Evolutionary conservation across 1,284 basidiomycete genomes (phyloP), one percentile per base, ranked within the genome.

Genomic region (Apiotrichum siamense): DNA sequence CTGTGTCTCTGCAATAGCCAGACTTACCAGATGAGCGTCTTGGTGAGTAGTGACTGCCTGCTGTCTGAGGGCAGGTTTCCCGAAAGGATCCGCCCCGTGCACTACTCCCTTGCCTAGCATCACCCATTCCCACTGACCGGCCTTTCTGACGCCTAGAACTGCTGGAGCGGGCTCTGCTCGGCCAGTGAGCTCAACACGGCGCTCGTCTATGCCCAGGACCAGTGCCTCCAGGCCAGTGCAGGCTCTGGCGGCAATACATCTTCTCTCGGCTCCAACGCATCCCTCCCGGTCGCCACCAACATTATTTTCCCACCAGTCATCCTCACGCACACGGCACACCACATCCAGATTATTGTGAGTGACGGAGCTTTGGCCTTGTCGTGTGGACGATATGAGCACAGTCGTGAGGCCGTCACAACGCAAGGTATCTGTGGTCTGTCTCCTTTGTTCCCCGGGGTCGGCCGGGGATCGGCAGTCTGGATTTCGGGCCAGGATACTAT

Each of bases 331-430:
- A 37, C 49, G 5, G 41, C 41, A 6, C 44, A 33, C 36, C 40
- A 54, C 42, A 54, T 54, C 42, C 37, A 43, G 29, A 42, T 37
- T 0, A 45, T 54, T 5, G 52, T 53, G 38, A 36, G 42, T 43
- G 15, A 41, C n/a, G 24, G 23, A 10, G 11, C 36, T 29, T 18
- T 7, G 24, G 17, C 17, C 24, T 25, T 27, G 10, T 38, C 23
- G 37, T 23, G 20, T 7, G 11, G 33, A 15, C 12, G 33, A 12
- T 15, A 18, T 18, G 35, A 13, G 7, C 13, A 13, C 35, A 7
- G n/a, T 18, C 35, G n/a, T 21, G 23, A 10, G 20, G 36, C 23
- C 5, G 12, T 21, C 36, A 15, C 17, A 11, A 9, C 18, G 36
- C 20, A 9, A 21, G 36, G 36, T 37, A 12, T n/a, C n/a, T n/a